phyloP scores from a whole-genome alignment of 1,284 basidiomycete species.

The Sporisorium exsertum region DNA sequence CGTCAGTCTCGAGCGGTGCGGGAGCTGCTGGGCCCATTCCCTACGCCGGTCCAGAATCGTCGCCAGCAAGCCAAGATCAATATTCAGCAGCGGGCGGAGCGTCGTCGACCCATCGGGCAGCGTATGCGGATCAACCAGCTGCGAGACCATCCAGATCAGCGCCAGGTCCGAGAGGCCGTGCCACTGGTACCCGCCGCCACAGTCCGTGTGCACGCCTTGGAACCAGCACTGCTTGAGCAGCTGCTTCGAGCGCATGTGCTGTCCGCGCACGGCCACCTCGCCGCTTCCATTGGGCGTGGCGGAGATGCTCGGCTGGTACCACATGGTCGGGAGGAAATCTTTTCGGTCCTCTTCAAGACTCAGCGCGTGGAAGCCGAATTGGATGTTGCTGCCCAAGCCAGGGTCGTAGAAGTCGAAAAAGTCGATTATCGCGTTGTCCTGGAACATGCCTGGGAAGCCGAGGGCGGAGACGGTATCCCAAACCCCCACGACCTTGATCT shows the following conservation, averaged over 20 bases:
- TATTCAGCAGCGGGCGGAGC: conserved; percentile 43
- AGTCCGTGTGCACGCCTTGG: conserved; percentile 62
- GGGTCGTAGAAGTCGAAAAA: conserved; percentile 65
- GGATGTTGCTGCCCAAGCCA: conserved; percentile 57
- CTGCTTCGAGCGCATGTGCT: conserved; percentile 49
- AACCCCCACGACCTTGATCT: conserved; percentile 56
- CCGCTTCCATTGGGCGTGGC: background rate
- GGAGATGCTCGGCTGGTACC: conserved; percentile 35
- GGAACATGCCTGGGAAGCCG: conserved; percentile 50
- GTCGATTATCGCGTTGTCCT: conserved; percentile 41
- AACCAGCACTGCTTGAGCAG: conserved; percentile 66
- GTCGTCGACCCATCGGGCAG: conserved; percentile 27
- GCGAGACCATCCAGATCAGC: conserved; percentile 65
- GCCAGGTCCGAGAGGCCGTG: conserved; percentile 64
- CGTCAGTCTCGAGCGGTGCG: conserved; percentile 40
- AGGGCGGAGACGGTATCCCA: conserved; percentile 57
- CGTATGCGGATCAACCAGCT: conserved; percentile 47
- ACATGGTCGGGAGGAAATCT: conserved; percentile 62
- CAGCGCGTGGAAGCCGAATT: conserved; percentile 64
- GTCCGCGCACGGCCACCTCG: conserved; percentile 3
- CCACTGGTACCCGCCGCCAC: conserved; percentile 59
- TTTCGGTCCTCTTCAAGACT: conserved; percentile 61
- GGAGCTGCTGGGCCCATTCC: conserved; percentile 46
- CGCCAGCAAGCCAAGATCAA: conserved; percentile 39
- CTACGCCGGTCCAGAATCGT: conserved; percentile 45